Base-by-base conservation (phyloP, 176 grass and related monocot species). In the Chrysopogon serrulatus region DNA sequence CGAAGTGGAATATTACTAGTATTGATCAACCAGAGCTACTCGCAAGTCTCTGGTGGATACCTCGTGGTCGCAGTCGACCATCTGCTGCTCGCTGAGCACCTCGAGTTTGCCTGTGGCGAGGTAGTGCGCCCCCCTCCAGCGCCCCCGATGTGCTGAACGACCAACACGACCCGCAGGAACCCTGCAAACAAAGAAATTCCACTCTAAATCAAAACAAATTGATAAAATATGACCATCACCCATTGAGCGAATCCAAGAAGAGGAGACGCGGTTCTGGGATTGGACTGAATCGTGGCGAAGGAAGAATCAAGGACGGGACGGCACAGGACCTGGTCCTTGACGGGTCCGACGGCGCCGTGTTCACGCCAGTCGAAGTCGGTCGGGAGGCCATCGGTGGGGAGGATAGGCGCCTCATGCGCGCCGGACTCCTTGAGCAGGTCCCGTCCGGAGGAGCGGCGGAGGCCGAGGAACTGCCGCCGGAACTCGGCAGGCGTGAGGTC, bases 401-500 rank as follows among this genome's bases (percentile, higher is more conserved):
- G 94, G 26, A 91, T 78, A 5, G 94, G 91, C 0, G 94, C 94
- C 12, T 97, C 70, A 11, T 78, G 73, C 4, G 77, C 69, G n/a
- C n/a, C 9, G 88, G 24, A 60, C 9, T 8, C 86, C 72, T 67
- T 18, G 21, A 44, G 80, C 4, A 85, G 59, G 60, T 39, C 17
- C 10, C 65, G 26, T 11, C 69, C 1, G 23, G 77, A 70, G 74
- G 85, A 74, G 23, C 39, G 60, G 74, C 84, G 92, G 82, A 94
- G 83, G 79, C 95, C 95, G 82, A 93, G 91, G 82, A 84, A 91
- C 23, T 51, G 71, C 1, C 86, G 79, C 13, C 82, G 89, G 90
- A 98, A 98, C 88, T 98, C 95, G 43, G 57, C 89, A 0, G 92
- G 92, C 37, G 92, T 98, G 84, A 98, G 92, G 80, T 98, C 95